Conservation (phyloP, 192 early-diverging fungal genomes). For the Ramicandelaber brevisporus region DNA sequence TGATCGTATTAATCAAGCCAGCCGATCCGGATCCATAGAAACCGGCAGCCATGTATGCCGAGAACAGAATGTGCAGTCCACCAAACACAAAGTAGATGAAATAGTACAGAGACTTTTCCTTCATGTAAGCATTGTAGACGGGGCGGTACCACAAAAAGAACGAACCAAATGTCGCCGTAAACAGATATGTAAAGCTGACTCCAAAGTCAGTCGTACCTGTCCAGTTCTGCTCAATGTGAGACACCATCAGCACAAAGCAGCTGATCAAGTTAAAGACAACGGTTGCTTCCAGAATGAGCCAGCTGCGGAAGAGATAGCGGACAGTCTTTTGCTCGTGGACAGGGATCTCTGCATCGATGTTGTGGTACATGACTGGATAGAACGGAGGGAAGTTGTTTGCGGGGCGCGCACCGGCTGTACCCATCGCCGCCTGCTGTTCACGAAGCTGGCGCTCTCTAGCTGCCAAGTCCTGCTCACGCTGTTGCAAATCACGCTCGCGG, state of each 20-base stretch:
- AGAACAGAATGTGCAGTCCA: slow-evolving; percentile 57
- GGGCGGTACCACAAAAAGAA: slow-evolving; percentile 79
- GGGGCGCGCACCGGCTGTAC: slow-evolving; percentile 26
- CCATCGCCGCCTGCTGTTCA: slow-evolving; percentile 30
- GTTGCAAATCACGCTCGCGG: slow-evolving; percentile 42
- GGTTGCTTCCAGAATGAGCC: slow-evolving; percentile 43
- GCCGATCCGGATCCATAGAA: slow-evolving; percentile 58
- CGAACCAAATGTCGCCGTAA: slow-evolving; percentile 44
- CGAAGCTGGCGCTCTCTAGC: slow-evolving; percentile 42
- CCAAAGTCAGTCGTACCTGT: slow-evolving; percentile 53
- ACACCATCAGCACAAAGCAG: slow-evolving; percentile 44
- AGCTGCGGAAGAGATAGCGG: slow-evolving; percentile 38
- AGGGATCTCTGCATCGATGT: slow-evolving; percentile 50
- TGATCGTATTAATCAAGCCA: slow-evolving; percentile 55
- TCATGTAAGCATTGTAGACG: slow-evolving; percentile 67
- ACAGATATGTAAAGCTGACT: slow-evolving; percentile 41
- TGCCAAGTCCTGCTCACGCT: slow-evolving; percentile 49
- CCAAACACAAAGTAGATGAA: slow-evolving; percentile 66
- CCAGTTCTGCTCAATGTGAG: slow-evolving; percentile 23
- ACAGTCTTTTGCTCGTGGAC: slow-evolving; percentile 29
- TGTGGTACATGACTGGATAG: slow-evolving; percentile 58
- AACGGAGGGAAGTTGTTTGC: slow-evolving; percentile 63
- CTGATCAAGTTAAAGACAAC: slow-evolving; percentile 55
- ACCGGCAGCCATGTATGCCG: slow-evolving; percentile 66
- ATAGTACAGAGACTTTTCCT: slow-evolving; percentile 65